A percentile compares a stretch with the other conserved stretches of the same genome.
phyloP scores from a whole-genome alignment of 805 yeast genomes.

The Yamadazyma akitaensis region DNA sequence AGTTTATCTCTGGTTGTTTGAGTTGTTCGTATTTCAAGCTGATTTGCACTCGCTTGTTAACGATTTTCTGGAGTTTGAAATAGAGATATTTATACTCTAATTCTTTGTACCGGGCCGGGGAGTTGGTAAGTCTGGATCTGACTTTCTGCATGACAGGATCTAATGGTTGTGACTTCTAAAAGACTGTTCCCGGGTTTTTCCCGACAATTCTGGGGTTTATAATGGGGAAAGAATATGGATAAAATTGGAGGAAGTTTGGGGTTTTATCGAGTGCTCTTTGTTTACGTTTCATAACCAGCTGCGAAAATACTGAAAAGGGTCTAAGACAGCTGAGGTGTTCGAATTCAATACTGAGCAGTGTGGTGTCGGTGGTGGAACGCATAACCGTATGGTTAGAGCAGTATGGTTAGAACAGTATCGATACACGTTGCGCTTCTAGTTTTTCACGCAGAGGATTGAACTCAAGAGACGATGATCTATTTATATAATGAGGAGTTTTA shows the following conservation, averaged over 20 bases:
- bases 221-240: background rate
- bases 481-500: no score
- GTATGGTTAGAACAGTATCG: no score
- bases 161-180: background rate
- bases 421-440: no score
- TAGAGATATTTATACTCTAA: slow-evolving; percentile 38
- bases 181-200: background rate
- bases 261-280: background rate
- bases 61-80: slow-evolving; percentile 40
- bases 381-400: no score
- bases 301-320: background rate
- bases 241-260: background rate
- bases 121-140: slow-evolving; percentile 10
- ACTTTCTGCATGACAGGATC: slow-evolving; percentile 11
- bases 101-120: slow-evolving; percentile 12
- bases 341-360: background rate
- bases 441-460: no score
- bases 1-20: slow-evolving; percentile 48
- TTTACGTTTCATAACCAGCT: background rate
- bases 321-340: background rate
- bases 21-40: slow-evolving; percentile 51
- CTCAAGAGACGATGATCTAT: no score
- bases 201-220: background rate
- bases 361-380: background rate
- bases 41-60: slow-evolving; percentile 40